These are phyloP conservation scores for Setaria italica DNA, from an alignment of 202 grass and related monocot genomes.

Conservation along the genomic window DNA sequence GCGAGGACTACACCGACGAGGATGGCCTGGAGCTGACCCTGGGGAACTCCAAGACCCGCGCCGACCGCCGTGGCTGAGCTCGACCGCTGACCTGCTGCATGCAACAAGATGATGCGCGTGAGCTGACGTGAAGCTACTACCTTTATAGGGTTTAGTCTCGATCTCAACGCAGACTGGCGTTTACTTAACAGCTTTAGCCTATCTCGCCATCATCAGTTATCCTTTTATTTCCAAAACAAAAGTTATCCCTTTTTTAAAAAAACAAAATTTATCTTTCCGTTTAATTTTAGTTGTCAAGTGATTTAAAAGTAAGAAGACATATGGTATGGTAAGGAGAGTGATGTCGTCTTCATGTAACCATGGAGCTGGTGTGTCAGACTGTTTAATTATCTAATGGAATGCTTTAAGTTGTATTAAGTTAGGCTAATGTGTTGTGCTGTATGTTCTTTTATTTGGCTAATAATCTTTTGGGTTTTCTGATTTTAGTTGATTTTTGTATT, in stretches of 20 bases:
- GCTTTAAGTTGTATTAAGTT: neutral
- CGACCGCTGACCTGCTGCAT: neutral
- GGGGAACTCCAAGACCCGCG: slow-evolving; percentile 59
- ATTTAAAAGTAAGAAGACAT: neutral
- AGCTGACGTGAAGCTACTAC: neutral
- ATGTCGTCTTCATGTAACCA: slow-evolving; percentile 1
- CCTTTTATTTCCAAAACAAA: neutral
- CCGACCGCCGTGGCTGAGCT: slow-evolving; percentile 7
- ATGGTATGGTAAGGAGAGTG: neutral
- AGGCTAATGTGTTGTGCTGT: neutral
- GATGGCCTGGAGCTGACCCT: slow-evolving; percentile 81
- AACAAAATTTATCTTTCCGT: no score
- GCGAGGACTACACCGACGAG: slow-evolving; percentile 57
- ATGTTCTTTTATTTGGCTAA: slow-evolving; percentile 23
- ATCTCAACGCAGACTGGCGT: neutral
- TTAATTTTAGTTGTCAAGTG: no score
- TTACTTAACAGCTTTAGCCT: slow-evolving; percentile 20
- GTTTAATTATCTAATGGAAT: neutral
- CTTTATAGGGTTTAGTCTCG: slow-evolving; percentile 24
- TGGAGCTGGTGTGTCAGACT: slow-evolving; percentile 3
- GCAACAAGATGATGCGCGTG: neutral
- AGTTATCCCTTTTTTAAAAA: no score
- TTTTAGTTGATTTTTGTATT: no score
- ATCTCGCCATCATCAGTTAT: no score
- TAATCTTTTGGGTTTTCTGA: no score